A percentile compares a stretch with the other conserved stretches of the same genome.
phyloP scores from a whole-genome alignment of 2,329 filamentous ascomycete genomes.

The Hyphodiscus sp. region DNA sequence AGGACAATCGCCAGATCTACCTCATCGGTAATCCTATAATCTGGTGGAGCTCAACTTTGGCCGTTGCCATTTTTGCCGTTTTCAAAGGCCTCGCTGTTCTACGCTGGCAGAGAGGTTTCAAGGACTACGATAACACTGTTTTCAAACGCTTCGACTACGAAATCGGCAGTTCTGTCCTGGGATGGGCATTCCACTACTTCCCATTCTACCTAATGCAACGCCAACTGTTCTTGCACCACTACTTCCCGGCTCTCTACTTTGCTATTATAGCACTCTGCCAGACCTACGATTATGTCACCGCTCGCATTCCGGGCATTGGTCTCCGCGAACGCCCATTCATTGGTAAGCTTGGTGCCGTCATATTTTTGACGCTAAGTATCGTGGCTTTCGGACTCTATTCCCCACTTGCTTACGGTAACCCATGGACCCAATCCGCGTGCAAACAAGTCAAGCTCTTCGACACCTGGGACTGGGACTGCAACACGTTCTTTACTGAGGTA shows the following conservation, averaged over 20 bases:
- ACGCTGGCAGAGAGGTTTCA: constrained; percentile 89
- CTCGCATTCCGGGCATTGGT: constrained; percentile 62
- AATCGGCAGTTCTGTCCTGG: constrained; percentile 80
- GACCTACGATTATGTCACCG: constrained; percentile 77
- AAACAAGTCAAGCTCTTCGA: constrained; percentile 78
- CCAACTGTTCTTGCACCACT: constrained; percentile 97
- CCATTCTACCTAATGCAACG: constrained; percentile 98
- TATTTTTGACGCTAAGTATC: constrained; percentile 68
- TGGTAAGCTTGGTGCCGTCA: constrained; percentile 66
- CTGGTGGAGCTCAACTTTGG: constrained; percentile 83
- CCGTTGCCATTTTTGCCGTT: constrained; percentile 67
- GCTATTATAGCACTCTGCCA: constrained; percentile 85
- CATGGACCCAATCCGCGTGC: constrained; percentile 88
- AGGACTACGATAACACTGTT: constrained; percentile 71
- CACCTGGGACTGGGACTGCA: constrained; percentile 98
- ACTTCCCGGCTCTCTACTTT: constrained; percentile 95
- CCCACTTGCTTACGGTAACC: constrained; percentile 85
- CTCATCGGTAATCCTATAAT: constrained; percentile 90
- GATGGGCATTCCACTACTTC: constrained; percentile 98
- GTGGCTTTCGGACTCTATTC: constrained; percentile 78
- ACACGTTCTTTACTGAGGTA: constrained; percentile 81
- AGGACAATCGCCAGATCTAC: constrained; percentile 90
- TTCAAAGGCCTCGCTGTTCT: constrained; percentile 87
- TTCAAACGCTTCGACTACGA: constrained; percentile 99
- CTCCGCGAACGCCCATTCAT: constrained; percentile 64